Evolutionary conservation across 2,329 filamentous ascomycete species (phyloP).

Genomic region (Phialophora verrucosa): DNA sequence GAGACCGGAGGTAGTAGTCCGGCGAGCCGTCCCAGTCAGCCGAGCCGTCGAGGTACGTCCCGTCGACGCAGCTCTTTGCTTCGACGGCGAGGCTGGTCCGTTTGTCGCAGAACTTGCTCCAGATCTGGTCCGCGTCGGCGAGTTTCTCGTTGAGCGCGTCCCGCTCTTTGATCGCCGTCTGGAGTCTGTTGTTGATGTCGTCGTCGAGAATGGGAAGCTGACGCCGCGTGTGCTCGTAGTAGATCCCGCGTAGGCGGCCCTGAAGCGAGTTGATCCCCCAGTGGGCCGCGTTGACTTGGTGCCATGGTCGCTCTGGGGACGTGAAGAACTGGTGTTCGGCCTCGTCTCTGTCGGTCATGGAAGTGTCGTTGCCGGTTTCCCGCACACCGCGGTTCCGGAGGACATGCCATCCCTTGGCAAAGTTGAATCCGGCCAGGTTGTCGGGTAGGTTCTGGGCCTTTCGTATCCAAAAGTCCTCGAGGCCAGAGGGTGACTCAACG

Average conservation of each 20-base stretch:
- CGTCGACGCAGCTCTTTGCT: conserved; percentile 18
- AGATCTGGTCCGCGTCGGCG: conserved; percentile 15
- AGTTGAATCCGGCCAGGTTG: conserved; percentile 37
- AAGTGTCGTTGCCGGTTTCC: conserved; percentile 20
- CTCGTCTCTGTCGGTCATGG: conserved; percentile 10
- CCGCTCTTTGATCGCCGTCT: conserved; percentile 11
- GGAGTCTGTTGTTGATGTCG: conserved; percentile 11
- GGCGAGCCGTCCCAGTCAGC: conserved; percentile 14
- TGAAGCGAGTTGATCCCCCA: conserved; percentile 21
- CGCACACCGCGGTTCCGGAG: conserved; percentile 36
- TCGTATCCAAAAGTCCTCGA: conserved; percentile 34
- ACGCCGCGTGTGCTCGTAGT: conserved; percentile 16
- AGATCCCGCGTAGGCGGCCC: conserved; percentile 16
- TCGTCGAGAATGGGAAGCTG: conserved; percentile 17
- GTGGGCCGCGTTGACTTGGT: conserved; percentile 6
- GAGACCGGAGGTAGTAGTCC: conserved; percentile 16
- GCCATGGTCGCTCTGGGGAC: conserved; percentile 6
- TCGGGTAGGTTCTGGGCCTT: conserved; percentile 12
- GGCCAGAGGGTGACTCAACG: conserved; percentile 41
- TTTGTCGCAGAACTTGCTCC: conserved; percentile 7
- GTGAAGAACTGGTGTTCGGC: conserved; percentile 18
- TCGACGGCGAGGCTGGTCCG: conserved; percentile 10
- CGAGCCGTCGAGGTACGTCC: conserved; percentile 14
- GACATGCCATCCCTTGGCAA: conserved; percentile 48
- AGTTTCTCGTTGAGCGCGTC: conserved; percentile 16